phyloP scores from a whole-genome alignment of 306 rosid genomes.

The Corylus avellana region DNA sequence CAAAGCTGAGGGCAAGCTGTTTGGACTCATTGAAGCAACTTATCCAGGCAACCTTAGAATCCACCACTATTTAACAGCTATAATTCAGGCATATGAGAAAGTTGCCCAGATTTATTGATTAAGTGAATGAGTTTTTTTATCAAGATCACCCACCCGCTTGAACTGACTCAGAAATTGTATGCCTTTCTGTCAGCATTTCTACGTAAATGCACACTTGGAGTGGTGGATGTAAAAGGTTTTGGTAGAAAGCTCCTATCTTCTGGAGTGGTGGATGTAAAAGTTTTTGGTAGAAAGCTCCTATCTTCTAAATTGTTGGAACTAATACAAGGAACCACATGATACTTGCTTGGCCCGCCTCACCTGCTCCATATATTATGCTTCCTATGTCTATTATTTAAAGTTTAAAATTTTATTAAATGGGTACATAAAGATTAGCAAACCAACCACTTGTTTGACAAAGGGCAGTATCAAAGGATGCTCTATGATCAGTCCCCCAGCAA shows the following conservation, averaged over 20 bases:
- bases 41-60: not conserved
- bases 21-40: not conserved
- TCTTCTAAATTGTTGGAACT: not conserved
- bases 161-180: not conserved
- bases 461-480: slow-evolving; percentile 88
- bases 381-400: slow-evolving; percentile 11
- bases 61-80: not conserved
- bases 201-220: not conserved
- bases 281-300: not conserved
- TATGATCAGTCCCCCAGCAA: slow-evolving; percentile 91
- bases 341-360: not conserved
- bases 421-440: slow-evolving; percentile 42
- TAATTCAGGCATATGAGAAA: not conserved
- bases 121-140: not conserved
- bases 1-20: not conserved
- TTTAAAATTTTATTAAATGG: slow-evolving; percentile 8
- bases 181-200: not conserved
- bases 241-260: not conserved
- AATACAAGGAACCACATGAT: slow-evolving; percentile 6
- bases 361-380: not conserved
- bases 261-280: not conserved
- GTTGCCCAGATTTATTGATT: not conserved
- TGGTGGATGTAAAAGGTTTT: not conserved
- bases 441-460: slow-evolving; percentile 82
- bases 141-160: not conserved